A percentile compares a stretch with the other conserved stretches of the same genome.
Conservation (phyloP, 257 asterid genomes). For the Jacaranda mimosifolia region DNA sequence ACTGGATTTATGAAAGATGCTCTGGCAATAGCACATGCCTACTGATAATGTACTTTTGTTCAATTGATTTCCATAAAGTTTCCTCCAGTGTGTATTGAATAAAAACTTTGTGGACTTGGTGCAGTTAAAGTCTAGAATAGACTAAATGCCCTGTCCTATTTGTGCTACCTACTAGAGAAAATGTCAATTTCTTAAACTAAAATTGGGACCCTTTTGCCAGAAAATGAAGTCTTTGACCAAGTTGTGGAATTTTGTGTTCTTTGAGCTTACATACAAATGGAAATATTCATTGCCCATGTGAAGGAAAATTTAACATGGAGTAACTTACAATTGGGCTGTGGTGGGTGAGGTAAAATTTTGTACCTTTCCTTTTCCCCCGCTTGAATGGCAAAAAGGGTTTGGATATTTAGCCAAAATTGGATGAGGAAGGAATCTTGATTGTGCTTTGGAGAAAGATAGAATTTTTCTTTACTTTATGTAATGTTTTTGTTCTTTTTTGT, state of each 20-base stretch:
- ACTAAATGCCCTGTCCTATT: not conserved
- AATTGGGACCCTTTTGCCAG: constrained; percentile 5
- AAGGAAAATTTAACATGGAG: constrained; percentile 4
- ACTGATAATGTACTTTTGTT: not conserved
- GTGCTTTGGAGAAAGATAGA: not conserved
- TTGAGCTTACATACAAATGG: constrained; percentile 1
- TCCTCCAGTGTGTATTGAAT: not conserved
- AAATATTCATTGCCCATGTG: not conserved
- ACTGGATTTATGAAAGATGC: not conserved
- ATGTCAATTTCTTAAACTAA: constrained; percentile 8
- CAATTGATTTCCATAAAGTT: not conserved
- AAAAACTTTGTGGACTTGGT: not conserved
- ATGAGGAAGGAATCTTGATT: not conserved
- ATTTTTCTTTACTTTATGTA: not conserved
- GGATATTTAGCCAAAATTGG: not conserved
- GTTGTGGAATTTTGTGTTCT: not conserved
- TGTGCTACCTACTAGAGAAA: not conserved
- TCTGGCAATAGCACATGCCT: constrained; percentile 26
- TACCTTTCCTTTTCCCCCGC: not conserved
- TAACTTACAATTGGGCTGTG: constrained; percentile 2
- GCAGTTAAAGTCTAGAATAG: not conserved
- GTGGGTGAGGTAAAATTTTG: not conserved
- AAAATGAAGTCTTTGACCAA: constrained; percentile 11
- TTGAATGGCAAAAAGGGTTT: not conserved
- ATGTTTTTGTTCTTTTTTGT: not conserved